Evolutionary conservation across 208 protist genomes (phyloP), one percentile per base, ranked within the genome.

Genomic region (Trypanosomatidae sp.): DNA sequence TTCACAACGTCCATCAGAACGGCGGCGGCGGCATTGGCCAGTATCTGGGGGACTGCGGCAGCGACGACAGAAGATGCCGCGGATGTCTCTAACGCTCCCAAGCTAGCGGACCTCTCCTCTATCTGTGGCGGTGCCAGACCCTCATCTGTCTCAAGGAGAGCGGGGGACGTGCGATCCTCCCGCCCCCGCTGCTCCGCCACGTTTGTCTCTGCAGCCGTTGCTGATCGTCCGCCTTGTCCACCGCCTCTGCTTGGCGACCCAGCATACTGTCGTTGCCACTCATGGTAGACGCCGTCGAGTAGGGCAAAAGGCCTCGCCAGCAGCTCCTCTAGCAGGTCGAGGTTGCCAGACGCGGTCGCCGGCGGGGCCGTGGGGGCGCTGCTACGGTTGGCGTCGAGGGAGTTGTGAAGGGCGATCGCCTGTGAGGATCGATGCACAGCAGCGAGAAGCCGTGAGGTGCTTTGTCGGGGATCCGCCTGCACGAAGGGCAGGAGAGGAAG

Each of bases 1-100:
- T 83, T 85, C 56, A 82, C 69, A 12, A 84, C 83, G 60, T 83
- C 83, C 60, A 71, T 71, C 77, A 82, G 60, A 39, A 81, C 52
- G 6, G 65, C 30, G 7, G 66, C 65, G 28, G 71, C 73, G 6
- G 74, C 69, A 15, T 53, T 62, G 47, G 19, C 36, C 59, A 75
- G 67, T 44, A 77, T 52, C 53, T 73, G 66, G 66, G 56, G 58
- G 30, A 77, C 64, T n/a, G 72, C 62, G 9, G 28, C 68, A 3
- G 69, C 28, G 12, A 73, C 56, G 9, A 71, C 53, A n/a, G 33
- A 25, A 22, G 73, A 66, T 19, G 68, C 72, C 47, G 53, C 39
- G 28, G 33, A 44, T 2, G 6, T n/a, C 25, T 64, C 62, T 12
- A 19, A 19, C 22, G 65, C 44, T 65, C 33, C 33, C 64, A 12